Percentiles rank a stretch among this genome's conserved stretches.
Evolutionary conservation across 2,329 filamentous ascomycete species (phyloP).

Genomic region (Fusarium nelsonii): DNA sequence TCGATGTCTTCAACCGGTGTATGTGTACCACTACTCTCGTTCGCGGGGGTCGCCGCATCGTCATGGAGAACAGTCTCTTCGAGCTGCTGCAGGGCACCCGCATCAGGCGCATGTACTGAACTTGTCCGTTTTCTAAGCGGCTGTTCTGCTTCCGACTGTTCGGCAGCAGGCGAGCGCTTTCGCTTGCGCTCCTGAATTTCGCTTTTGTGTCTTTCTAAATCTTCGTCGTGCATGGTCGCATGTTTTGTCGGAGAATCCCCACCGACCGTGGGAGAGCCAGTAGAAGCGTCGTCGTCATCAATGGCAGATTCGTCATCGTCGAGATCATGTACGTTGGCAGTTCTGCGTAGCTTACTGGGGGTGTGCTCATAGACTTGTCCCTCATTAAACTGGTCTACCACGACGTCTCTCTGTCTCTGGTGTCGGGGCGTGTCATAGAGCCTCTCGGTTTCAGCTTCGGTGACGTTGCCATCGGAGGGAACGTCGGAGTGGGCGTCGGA

Average conservation of each 20-base stretch:
- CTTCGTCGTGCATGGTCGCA: slow-evolving; percentile 45
- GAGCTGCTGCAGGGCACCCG: slow-evolving; percentile 47
- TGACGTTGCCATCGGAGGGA: slow-evolving; percentile 66
- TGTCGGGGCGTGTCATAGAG: slow-evolving; percentile 88
- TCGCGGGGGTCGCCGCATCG: slow-evolving; percentile 54
- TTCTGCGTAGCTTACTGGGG: slow-evolving; percentile 80
- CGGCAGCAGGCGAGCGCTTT: slow-evolving; percentile 62
- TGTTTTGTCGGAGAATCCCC: slow-evolving; percentile 55
- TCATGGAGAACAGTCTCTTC: slow-evolving; percentile 52
- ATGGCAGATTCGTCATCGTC: slow-evolving; percentile 57
- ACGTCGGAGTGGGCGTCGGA: slow-evolving; percentile 64
- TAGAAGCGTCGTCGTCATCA: slow-evolving; percentile 56
- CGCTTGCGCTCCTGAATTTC: slow-evolving; percentile 60
- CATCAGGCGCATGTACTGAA: slow-evolving; percentile 58
- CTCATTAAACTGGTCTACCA: slow-evolving; percentile 67
- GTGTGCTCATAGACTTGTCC: slow-evolving; percentile 72
- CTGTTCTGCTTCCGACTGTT: slow-evolving; percentile 61
- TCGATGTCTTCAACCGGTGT: slow-evolving; percentile 63
- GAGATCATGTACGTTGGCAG: slow-evolving; percentile 52
- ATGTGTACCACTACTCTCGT: slow-evolving; percentile 55
- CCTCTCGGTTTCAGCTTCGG: slow-evolving; percentile 94
- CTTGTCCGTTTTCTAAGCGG: slow-evolving; percentile 67
- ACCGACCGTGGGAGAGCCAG: slow-evolving; percentile 55
- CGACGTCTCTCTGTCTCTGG: slow-evolving; percentile 71
- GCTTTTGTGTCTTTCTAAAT: slow-evolving; percentile 49